Evolutionary conservation across 352 stramenopile species (phyloP).

Genomic region (Blastocystis sp.): DNA sequence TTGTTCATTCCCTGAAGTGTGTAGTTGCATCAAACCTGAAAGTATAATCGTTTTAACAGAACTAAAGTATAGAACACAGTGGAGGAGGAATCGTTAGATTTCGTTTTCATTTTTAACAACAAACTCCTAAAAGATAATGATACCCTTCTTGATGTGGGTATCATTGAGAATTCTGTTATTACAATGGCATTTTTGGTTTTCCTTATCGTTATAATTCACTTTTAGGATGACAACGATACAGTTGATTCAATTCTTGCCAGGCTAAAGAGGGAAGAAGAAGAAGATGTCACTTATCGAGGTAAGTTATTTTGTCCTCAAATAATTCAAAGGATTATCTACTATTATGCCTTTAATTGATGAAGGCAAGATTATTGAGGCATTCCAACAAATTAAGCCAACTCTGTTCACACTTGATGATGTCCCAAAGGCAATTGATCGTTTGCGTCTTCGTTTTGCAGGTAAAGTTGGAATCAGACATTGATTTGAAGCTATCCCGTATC

Average conservation of each 20-base stretch:
- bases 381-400: neutral
- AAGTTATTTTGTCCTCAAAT: neutral
- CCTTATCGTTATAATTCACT: neutral
- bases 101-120: slow-evolving; percentile 40
- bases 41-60: neutral
- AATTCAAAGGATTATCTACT: neutral
- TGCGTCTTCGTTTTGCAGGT: slow-evolving; percentile 58
- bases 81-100: neutral
- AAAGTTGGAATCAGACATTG: neutral
- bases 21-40: slow-evolving; percentile 16
- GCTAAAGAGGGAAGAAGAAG: neutral
- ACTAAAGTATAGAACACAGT: neutral
- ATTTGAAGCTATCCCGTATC: slow-evolving; percentile 34
- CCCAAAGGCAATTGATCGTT: neutral
- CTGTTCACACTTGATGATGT: neutral
- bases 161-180: slow-evolving; percentile 38
- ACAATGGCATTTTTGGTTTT: neutral
- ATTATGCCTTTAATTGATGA: slow-evolving; percentile 31
- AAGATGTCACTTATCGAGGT: neutral
- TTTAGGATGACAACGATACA: neutral
- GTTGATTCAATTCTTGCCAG: neutral
- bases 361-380: neutral
- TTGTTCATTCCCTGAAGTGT: neutral
- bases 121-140: slow-evolving; percentile 1
- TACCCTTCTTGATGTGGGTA: neutral